Evolutionary conservation across 2,329 filamentous ascomycete genomes (phyloP), one percentile per base, ranked within the genome.

Genomic region (Pyricularia sp.): DNA sequence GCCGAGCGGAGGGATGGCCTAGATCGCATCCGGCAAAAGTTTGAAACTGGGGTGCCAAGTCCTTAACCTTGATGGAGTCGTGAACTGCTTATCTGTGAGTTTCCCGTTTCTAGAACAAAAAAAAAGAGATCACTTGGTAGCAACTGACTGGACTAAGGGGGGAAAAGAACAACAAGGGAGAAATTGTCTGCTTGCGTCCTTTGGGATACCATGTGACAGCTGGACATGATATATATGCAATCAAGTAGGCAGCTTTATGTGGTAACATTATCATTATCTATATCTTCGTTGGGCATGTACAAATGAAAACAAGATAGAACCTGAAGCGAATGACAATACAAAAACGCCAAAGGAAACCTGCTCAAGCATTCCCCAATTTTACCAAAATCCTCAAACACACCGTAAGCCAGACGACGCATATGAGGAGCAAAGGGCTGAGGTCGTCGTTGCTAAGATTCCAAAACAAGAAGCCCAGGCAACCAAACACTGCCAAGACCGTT

Each of bases 361-460:
- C n/a, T 30, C 17, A 61, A 14, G 4, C 69, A 77, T 76, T 26
- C 83, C 81, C 0, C 59, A 63, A 63, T 28, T 63, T 63, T 7
- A 26, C 26, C 23, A 63, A 63, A 6, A 63, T 63, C 59, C 59
- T 17, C 14, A 63, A 17, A 14, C 25, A 17, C 59, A 63, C 59
- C 59, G 59, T 28, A 23, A 63, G 59, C 59, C 59, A 63, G 14
- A 63, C 59, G 17, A 63, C 25, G 25, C 25, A 26, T 3, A 63
- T 28, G 26, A 63, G 59, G 26, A 63, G 59, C 59, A 28, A 6
- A 1, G 59, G 59, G 59, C 59, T 63, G 59, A 63, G 11, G 25
- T 63, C 59, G 59, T 63, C 59, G 25, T 63, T 17, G 59, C 59
- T 28, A 25, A 63, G 12, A 23, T 63, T 63, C 59, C 59, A 28